These are phyloP conservation scores for Hirschfeldia incana DNA, from an alignment of 345 rosid species.

Conservation along the genomic window DNA sequence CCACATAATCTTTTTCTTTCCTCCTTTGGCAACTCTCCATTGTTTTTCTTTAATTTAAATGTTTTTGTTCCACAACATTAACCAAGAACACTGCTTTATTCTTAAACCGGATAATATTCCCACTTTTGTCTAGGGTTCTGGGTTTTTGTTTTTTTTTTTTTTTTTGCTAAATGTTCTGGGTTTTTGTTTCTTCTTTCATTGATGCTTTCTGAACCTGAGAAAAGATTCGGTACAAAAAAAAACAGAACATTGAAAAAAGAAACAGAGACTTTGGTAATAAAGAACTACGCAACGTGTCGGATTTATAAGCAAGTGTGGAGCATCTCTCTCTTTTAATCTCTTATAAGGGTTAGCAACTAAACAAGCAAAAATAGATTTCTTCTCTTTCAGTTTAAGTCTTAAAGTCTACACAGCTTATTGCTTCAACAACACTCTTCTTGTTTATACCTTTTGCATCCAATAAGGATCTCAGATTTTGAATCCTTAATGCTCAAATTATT, in stretches of 20 bases:
- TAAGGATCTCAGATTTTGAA: slow-evolving; percentile 33
- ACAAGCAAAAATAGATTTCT: slow-evolving; percentile 9
- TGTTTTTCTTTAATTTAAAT: slow-evolving; percentile 8
- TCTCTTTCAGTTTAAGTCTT: slow-evolving; percentile 32
- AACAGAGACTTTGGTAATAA: slow-evolving; percentile 29
- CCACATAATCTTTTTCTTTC: neutral
- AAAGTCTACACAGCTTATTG: slow-evolving; percentile 32
- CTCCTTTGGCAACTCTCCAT: slow-evolving; percentile 8
- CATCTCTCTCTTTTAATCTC: neutral
- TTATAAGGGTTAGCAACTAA: too few species aligned
- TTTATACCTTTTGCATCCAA: slow-evolving; percentile 37
- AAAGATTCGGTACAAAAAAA: slow-evolving; percentile 28
- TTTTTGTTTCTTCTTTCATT: slow-evolving; percentile 40
- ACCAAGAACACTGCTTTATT: slow-evolving; percentile 37
- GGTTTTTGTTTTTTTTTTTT: slow-evolving; percentile 41
- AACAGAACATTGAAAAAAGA: neutral
- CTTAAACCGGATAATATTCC: slow-evolving; percentile 31
- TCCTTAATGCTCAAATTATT: slow-evolving; percentile 2
- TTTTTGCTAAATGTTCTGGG: slow-evolving; percentile 44
- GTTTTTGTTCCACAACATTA: slow-evolving; percentile 25
- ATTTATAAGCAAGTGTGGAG: slow-evolving; percentile 24
- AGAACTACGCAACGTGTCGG: slow-evolving; percentile 34
- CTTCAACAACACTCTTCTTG: slow-evolving; percentile 33
- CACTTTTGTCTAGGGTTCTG: slow-evolving; percentile 40
- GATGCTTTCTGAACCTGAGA: slow-evolving; percentile 40